Conservation (phyloP, 2,329 filamentous ascomycete species). For the Pseudocercospora macadamiae region DNA sequence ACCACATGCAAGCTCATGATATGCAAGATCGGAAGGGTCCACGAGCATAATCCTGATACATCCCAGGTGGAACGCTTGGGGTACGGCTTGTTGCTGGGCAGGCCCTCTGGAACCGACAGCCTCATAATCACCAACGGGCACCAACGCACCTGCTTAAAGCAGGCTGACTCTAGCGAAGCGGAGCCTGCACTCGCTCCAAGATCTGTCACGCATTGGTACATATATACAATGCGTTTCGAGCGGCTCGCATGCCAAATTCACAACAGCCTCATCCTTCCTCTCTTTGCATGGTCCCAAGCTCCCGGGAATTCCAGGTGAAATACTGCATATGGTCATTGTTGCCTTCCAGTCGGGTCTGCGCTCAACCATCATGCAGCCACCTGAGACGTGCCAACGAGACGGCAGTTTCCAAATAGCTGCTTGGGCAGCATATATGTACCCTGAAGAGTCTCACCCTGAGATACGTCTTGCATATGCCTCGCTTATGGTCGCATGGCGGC, state of each 20-base stretch:
- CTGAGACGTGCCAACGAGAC: neutral
- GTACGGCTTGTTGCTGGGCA: neutral
- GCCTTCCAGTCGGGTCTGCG: neutral
- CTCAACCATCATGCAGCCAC: neutral
- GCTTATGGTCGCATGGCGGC: neutral
- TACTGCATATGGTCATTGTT: conserved; percentile 2
- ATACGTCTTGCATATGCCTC: neutral
- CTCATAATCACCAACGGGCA: neutral
- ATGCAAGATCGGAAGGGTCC: neutral
- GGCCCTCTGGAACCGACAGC: neutral
- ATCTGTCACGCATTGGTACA: neutral
- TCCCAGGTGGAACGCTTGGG: conserved; percentile 1
- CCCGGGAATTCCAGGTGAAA: neutral
- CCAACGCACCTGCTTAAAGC: neutral
- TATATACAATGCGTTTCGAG: neutral
- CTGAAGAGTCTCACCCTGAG: neutral
- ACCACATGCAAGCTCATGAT: neutral
- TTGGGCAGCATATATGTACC: neutral
- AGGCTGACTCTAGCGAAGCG: neutral
- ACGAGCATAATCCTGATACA: neutral
- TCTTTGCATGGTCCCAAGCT: neutral
- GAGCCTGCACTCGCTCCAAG: neutral
- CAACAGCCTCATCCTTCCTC: conserved; percentile 1
- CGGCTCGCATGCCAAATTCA: neutral
- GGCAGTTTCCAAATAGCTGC: neutral